Evolutionary conservation across 2,329 filamentous ascomycete genomes (phyloP).

Genomic region (Cladosporium sp.): DNA sequence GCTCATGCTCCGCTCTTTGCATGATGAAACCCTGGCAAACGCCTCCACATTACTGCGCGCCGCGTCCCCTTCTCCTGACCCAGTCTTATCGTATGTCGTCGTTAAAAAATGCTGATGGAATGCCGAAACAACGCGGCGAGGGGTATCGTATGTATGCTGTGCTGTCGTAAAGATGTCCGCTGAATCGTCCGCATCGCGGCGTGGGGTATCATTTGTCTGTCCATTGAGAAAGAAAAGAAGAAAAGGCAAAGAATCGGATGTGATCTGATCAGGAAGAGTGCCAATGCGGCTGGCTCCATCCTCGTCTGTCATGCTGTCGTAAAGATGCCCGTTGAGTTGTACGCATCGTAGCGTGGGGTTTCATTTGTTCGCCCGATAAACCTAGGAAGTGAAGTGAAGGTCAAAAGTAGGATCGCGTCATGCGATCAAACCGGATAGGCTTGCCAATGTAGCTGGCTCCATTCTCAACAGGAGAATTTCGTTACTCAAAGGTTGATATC

Average conservation of each 20-base stretch:
- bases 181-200: neutral
- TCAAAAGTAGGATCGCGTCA: neutral
- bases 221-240: neutral
- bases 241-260: neutral
- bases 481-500: neutral
- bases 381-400: neutral
- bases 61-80: neutral
- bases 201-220: neutral
- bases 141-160: slow-evolving; percentile 1
- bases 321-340: neutral
- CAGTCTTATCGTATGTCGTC: neutral
- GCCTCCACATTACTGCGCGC: slow-evolving; percentile 7
- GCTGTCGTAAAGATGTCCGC: neutral
- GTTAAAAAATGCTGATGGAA: neutral
- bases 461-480: neutral
- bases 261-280: neutral
- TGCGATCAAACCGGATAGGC: neutral
- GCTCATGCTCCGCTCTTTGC: neutral
- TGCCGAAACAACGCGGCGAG: neutral
- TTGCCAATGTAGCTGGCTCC: neutral
- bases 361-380: neutral
- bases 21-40: neutral
- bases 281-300: neutral
- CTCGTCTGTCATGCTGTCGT: neutral
- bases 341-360: neutral